Conservation (phyloP, 2,329 filamentous ascomycete genomes). For the Emergomyces africanus region DNA sequence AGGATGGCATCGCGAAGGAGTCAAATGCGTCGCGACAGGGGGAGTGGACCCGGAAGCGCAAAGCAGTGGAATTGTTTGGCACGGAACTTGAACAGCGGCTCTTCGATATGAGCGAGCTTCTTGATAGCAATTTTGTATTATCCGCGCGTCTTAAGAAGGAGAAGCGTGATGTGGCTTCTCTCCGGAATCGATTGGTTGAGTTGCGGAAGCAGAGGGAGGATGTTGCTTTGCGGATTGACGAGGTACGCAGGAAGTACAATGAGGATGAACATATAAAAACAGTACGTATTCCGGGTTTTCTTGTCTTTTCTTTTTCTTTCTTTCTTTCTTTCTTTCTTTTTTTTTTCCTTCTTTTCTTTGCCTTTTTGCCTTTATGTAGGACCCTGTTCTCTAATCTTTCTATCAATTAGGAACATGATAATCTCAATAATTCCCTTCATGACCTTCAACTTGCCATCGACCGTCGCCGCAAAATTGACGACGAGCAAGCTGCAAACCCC, state of each 20-base stretch:
- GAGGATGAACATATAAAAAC: slow-evolving; percentile 25
- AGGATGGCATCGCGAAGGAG: slow-evolving; percentile 29
- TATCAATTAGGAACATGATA: slow-evolving; percentile 21
- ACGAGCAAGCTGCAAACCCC: slow-evolving; percentile 6
- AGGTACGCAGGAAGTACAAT: slow-evolving; percentile 30
- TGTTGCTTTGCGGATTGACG: slow-evolving; percentile 38
- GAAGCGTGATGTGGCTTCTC: slow-evolving; percentile 32
- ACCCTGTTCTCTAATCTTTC: neutral
- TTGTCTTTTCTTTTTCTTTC: neutral
- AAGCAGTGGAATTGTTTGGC: slow-evolving; percentile 36
- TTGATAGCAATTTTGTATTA: slow-evolving; percentile 38
- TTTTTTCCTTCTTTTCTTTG: neutral
- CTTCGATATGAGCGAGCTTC: slow-evolving; percentile 39
- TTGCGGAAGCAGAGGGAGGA: slow-evolving; percentile 37
- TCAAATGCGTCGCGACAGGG: slow-evolving; percentile 25
- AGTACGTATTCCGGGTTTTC: slow-evolving; percentile 16
- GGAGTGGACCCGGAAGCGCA: slow-evolving; percentile 33
- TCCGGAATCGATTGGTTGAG: slow-evolving; percentile 36
- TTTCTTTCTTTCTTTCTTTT: no score
- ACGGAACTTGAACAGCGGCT: slow-evolving; percentile 37
- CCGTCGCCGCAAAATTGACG: slow-evolving; percentile 17
- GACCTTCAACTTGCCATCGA: slow-evolving; percentile 30
- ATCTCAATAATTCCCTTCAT: slow-evolving; percentile 30
- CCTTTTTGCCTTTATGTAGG: neutral
- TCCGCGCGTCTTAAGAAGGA: slow-evolving; percentile 33